Conservation (phyloP, 768 basidiomycete species). For the Mrakia gelida region DNA sequence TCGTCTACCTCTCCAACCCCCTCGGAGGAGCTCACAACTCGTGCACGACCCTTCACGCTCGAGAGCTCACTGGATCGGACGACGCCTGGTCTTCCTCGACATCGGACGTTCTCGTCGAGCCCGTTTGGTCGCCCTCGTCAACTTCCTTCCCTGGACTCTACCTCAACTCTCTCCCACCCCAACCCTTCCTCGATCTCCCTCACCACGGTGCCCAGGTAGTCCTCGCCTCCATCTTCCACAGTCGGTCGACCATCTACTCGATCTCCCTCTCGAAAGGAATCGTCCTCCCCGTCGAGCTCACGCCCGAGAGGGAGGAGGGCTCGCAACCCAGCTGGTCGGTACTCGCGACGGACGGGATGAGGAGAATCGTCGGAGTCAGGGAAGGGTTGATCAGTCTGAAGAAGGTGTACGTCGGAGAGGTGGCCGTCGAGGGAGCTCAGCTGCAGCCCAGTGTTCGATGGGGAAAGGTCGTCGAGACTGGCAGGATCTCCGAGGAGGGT, state of each 20-base stretch:
- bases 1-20: conserved; percentile 57
- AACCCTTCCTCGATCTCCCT: conserved; percentile 50
- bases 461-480: conserved; percentile 51
- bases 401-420: conserved; percentile 53
- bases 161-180: conserved; percentile 50
- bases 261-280: not conserved
- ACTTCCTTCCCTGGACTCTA: conserved; percentile 62
- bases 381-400: conserved; percentile 42
- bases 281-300: not conserved
- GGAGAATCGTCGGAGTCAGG: conserved; percentile 22
- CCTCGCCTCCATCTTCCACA: conserved; percentile 56
- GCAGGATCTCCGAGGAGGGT: conserved; percentile 50
- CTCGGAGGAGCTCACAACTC: conserved; percentile 61
- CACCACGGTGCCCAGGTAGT: conserved; percentile 43
- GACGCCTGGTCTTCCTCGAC: not conserved
- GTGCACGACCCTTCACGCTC: conserved; percentile 53
- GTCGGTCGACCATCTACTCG: conserved; percentile 42
- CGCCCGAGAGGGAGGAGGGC: not conserved
- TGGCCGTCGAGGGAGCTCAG: conserved; percentile 38
- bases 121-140: conserved; percentile 47
- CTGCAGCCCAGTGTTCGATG: not conserved
- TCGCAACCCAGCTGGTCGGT: conserved; percentile 22
- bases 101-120: conserved; percentile 46
- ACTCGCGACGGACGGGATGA: conserved; percentile 34
- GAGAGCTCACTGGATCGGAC: conserved; percentile 43